phyloP scores from a whole-genome alignment of 331 rosid species.

The Erythrophleum ivorense region DNA sequence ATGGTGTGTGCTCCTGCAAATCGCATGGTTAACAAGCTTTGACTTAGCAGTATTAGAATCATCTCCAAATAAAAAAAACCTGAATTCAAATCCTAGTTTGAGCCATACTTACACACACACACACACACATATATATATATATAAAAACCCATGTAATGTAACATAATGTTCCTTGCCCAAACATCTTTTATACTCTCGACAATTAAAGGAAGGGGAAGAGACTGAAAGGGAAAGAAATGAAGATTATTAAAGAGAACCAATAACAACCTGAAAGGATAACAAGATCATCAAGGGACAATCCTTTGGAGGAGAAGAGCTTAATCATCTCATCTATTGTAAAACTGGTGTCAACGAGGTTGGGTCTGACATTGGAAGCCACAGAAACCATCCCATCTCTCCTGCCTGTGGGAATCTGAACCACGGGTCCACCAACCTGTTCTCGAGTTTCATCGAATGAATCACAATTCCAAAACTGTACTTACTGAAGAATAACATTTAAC shows the following conservation, averaged over 20 bases:
- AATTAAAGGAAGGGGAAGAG: not conserved
- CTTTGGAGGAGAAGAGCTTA: slow-evolving; percentile 73
- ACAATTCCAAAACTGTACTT: slow-evolving; percentile 18
- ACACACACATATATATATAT: not conserved
- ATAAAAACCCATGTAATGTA: not conserved
- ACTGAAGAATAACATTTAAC: slow-evolving; percentile 11
- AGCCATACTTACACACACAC: not conserved
- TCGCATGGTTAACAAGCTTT: not conserved
- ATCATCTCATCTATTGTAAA: slow-evolving; percentile 82
- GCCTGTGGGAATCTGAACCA: slow-evolving; percentile 70
- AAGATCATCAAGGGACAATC: slow-evolving; percentile 80
- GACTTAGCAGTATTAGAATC: not conserved
- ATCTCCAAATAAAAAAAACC: too few relatives aligned
- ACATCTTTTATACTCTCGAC: not conserved
- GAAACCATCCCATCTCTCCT: slow-evolving; percentile 86
- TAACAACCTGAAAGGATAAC: slow-evolving; percentile 75
- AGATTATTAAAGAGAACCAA: slow-evolving; percentile 8
- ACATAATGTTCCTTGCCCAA: not conserved
- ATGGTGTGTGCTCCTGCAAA: slow-evolving; percentile 86
- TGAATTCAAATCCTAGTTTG: too few relatives aligned
- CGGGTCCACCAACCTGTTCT: slow-evolving; percentile 81
- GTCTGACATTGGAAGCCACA: slow-evolving; percentile 76
- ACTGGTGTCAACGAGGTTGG: slow-evolving; percentile 85
- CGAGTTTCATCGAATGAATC: slow-evolving; percentile 26
- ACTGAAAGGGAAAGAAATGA: not conserved